Conservation (phyloP, 371 early-diverging fungal species). For the Parasitella parasitica region DNA sequence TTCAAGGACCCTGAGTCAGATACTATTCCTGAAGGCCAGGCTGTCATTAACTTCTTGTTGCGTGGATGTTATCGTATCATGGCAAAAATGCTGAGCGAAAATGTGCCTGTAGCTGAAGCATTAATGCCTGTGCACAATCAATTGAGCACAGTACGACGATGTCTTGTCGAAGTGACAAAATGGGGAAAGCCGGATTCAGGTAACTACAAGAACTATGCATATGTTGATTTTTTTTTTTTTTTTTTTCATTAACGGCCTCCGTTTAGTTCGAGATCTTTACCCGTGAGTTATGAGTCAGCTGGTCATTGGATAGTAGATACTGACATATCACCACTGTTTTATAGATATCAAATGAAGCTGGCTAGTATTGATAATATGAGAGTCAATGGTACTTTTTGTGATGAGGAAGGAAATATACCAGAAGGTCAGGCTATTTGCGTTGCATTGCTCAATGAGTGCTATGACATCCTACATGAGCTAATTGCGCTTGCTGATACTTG, state of each 20-base stretch:
- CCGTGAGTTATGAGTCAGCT: conserved; percentile 48
- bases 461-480: conserved; percentile 81
- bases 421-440: conserved; percentile 86
- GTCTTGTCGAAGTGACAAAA: conserved; percentile 79
- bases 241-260: too few species aligned
- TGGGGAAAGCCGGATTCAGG: conserved; percentile 79
- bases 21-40: conserved; percentile 68
- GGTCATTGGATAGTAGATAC: not conserved
- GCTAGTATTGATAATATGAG: conserved; percentile 81
- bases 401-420: conserved; percentile 79
- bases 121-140: conserved; percentile 85
- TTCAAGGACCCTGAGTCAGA: conserved; percentile 69
- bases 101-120: conserved; percentile 86
- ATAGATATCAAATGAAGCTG: conserved; percentile 79
- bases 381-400: conserved; percentile 84
- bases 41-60: conserved; percentile 78
- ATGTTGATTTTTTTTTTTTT: too few species aligned
- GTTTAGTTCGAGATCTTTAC: conserved; percentile 72
- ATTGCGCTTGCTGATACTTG: conserved; percentile 36
- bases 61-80: conserved; percentile 88
- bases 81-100: conserved; percentile 76
- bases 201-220: too few species aligned
- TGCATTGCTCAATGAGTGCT: conserved; percentile 84
- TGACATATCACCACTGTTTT: not conserved
- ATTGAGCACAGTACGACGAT: conserved; percentile 79